These are phyloP conservation scores for Skeletonema potamos DNA, from an alignment of 108 stramenopile species.

Conservation along the genomic window DNA sequence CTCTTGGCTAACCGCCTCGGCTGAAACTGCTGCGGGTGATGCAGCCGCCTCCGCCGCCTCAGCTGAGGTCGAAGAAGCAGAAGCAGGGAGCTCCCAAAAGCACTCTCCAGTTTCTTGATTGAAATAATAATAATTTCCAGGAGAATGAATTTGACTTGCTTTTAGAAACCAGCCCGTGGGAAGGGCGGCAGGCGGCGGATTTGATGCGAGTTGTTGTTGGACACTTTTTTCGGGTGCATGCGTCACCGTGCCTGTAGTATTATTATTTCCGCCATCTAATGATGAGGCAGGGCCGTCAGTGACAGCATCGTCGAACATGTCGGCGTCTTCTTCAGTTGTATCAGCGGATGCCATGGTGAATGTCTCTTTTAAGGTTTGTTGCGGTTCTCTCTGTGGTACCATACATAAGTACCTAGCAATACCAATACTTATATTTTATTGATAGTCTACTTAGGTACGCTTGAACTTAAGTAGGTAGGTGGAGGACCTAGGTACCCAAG, in stretches of 20 bases:
- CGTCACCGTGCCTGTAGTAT: not conserved
- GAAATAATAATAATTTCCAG: conserved; percentile 74
- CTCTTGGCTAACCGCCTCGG: conserved; percentile 10
- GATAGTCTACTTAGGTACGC: too few relatives aligned
- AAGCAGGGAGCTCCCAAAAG: conserved; percentile 60
- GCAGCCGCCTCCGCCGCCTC: conserved; percentile 1
- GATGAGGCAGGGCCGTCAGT: not conserved
- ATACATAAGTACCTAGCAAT: too few relatives aligned
- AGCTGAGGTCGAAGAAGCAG: not conserved
- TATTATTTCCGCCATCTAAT: not conserved
- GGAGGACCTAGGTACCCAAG: too few relatives aligned
- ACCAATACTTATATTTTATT: too few relatives aligned
- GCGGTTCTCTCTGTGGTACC: too few relatives aligned
- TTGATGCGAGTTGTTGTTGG: conserved; percentile 8
- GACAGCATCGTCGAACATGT: not conserved
- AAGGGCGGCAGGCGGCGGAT: conserved; percentile 58
- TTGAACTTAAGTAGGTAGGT: too few relatives aligned
- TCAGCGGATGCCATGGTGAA: not conserved
- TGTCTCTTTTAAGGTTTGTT: not conserved
- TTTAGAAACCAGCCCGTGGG: conserved; percentile 72
- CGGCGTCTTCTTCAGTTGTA: not conserved
- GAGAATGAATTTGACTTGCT: conserved; percentile 43
- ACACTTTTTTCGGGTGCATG: not conserved
- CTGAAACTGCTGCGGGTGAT: not conserved
- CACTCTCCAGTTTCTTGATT: conserved; percentile 75